Base-by-base conservation (phyloP, 768 basidiomycete genomes). In the Lactarius quietus region DNA sequence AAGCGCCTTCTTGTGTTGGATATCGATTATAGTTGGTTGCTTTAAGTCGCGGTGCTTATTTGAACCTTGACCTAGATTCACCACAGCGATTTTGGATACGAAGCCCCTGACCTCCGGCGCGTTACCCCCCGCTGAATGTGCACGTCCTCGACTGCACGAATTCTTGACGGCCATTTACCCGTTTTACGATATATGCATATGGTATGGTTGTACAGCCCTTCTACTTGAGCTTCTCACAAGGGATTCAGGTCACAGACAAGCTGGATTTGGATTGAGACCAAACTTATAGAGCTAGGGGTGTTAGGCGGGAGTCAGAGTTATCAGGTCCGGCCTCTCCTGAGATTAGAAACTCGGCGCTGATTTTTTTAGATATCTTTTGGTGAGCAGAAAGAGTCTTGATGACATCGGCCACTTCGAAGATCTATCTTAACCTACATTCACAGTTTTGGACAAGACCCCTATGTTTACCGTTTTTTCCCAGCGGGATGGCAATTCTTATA, bases 381-480 rank as follows among this genome's bases (percentile, higher is more conserved):
- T 70, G 57, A 39, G 53, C 38, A 33, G 31, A 18, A 48, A 17
- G 26, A 35, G 18, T 41, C 41, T 17, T 48, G n/a, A 48, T 23
- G 41, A 8, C 31, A 38, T 59, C 31, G 52, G 43, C 38, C 41
- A 60, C 26, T 48, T 14, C 20, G 53, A 55, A 54, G 18, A 71
- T 64, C 26, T 48, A 65, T 53, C 38, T 65, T 48, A 18, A 70
- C 64, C 26, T 48, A 64, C 53, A 38, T 65, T 38, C 54, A 68
- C 74, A 86, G 92, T 94, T 0, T 80, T 94, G 28, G 94, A 96
- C 79, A 89, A 92, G 73, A 89, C 85, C 1, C 84, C 83, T 65
- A 96, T 95, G 93, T 95, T 94, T 75, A 88, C 87, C 6, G 89
- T 95, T 2, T 93, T 93, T 74, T 84, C 86, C 1, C 84, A 85